Conservation (phyloP, 306 rosid genomes). For the Trichosanthes cucumerina region DNA sequence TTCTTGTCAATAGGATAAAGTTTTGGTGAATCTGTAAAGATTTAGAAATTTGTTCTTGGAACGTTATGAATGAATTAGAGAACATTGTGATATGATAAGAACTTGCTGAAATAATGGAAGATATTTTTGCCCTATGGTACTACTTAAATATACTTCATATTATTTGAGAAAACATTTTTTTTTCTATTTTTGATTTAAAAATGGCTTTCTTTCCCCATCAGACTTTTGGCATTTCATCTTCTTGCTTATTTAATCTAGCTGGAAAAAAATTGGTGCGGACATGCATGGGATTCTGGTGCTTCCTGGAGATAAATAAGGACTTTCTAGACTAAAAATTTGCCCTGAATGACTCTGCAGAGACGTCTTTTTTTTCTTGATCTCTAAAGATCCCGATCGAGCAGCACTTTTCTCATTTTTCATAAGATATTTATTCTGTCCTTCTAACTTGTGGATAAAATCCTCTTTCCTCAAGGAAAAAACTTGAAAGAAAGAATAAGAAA, state of each 20-base stretch:
- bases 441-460: not conserved
- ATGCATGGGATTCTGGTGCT: not conserved
- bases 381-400: not conserved
- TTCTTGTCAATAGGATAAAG: not conserved
- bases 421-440: not conserved
- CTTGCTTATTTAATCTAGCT: not conserved
- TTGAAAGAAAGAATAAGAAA: not conserved
- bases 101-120: not conserved
- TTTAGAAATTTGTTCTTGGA: not conserved
- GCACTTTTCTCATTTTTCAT: not conserved
- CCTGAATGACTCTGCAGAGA: not conserved
- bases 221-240: not conserved
- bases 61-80: not conserved
- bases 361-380: not conserved
- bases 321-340: not conserved
- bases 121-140: not conserved
- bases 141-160: not conserved
- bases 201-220: not conserved
- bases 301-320: not conserved
- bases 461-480: not conserved
- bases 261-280: not conserved
- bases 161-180: not conserved
- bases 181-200: not conserved
- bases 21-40: not conserved
- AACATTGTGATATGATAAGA: not conserved